phyloP scores from a whole-genome alignment of 495 filamentous ascomycete species.

The Friedmanniomyces simplex region DNA sequence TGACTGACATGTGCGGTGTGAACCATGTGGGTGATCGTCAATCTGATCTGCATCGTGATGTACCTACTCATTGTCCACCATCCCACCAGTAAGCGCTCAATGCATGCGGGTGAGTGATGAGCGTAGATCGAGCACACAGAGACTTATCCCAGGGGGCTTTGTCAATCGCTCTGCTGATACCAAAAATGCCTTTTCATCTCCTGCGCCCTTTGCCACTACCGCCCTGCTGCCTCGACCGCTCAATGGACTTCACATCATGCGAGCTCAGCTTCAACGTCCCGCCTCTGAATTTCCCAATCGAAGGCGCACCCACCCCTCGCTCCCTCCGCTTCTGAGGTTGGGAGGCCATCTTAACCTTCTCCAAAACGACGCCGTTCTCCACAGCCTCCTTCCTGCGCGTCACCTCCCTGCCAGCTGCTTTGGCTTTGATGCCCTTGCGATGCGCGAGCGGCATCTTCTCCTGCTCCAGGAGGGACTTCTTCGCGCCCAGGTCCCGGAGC shows the following conservation, averaged over 20 bases:
- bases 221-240: conserved; percentile 28
- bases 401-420: conserved; percentile 52
- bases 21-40: too few species aligned
- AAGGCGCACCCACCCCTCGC: conserved; percentile 60
- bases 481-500: conserved; percentile 68
- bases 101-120: too few species aligned
- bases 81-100: too few species aligned
- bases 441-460: conserved; percentile 75
- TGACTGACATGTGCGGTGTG: too few species aligned
- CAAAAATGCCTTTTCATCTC: not conserved
- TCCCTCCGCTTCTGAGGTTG: conserved; percentile 44
- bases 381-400: conserved; percentile 65
- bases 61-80: too few species aligned
- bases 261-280: conserved; percentile 71
- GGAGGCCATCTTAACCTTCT: conserved; percentile 39
- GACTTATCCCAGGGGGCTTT: too few species aligned
- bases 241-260: conserved; percentile 62
- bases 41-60: too few species aligned
- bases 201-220: conserved; percentile 9
- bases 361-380: conserved; percentile 85
- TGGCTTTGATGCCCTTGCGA: conserved; percentile 64
- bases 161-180: too few species aligned
- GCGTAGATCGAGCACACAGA: too few species aligned
- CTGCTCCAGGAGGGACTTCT: conserved; percentile 59
- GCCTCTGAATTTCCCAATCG: conserved; percentile 67